These are phyloP conservation scores for Megacollybia marginata DNA, from an alignment of 768 basidiomycete genomes.

Conservation along the genomic window DNA sequence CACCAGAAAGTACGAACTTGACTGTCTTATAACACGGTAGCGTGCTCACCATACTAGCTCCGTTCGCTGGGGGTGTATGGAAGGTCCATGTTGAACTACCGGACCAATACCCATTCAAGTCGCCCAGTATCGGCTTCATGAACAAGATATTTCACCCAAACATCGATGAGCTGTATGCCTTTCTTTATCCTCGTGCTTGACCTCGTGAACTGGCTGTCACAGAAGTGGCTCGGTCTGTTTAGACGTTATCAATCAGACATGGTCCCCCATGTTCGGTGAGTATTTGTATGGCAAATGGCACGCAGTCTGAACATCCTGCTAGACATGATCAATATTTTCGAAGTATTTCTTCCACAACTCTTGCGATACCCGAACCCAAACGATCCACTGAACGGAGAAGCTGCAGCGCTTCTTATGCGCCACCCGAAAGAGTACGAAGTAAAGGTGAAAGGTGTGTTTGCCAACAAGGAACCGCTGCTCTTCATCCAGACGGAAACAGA, in stretches of 20 bases:
- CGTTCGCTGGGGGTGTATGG: slow-evolving; percentile 97
- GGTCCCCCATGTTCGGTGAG: slow-evolving; percentile 99
- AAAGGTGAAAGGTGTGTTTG: slow-evolving; percentile 76
- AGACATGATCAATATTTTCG: slow-evolving; percentile 99
- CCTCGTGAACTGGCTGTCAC: slow-evolving; percentile 3
- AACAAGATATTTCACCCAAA: slow-evolving; percentile 99
- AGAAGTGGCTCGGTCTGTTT: slow-evolving; percentile 98
- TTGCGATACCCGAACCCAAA: slow-evolving; percentile 97
- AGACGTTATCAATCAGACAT: slow-evolving; percentile 98
- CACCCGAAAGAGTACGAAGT: slow-evolving; percentile 94
- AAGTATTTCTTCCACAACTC: slow-evolving; percentile 95
- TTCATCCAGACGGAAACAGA: slow-evolving; percentile 37
- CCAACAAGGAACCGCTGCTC: neutral
- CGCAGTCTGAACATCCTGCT: neutral
- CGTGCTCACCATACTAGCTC: slow-evolving; percentile 46
- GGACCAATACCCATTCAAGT: slow-evolving; percentile 98
- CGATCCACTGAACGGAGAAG: slow-evolving; percentile 96
- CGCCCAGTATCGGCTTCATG: slow-evolving; percentile 98
- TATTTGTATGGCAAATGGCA: slow-evolving; percentile 6
- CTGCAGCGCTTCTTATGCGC: slow-evolving; percentile 93
- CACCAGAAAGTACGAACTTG: slow-evolving; percentile 73
- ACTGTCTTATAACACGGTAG: slow-evolving; percentile 1
- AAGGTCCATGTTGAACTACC: slow-evolving; percentile 99
- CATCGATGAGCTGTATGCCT: slow-evolving; percentile 93
- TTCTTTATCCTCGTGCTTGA: slow-evolving; percentile 1